phyloP scores from a whole-genome alignment of 2,329 filamentous ascomycete species.

The Ceratocystis colombiana region DNA sequence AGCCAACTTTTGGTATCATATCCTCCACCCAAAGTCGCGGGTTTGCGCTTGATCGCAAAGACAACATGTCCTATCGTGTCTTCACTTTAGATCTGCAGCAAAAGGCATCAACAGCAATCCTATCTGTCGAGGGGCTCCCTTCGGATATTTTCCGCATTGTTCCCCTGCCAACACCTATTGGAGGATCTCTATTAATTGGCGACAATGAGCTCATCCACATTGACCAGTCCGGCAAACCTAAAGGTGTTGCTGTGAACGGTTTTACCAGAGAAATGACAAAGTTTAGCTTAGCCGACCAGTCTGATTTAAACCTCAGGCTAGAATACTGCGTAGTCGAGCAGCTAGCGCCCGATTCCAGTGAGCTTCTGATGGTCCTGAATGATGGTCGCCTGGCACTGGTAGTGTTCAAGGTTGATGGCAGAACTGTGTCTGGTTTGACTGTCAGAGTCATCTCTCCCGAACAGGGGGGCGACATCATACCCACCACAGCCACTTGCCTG shows the following conservation, averaged over 20 bases:
- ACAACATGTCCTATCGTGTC: constrained; percentile 81
- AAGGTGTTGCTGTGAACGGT: constrained; percentile 83
- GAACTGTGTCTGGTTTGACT: constrained; percentile 79
- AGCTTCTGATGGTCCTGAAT: constrained; percentile 71
- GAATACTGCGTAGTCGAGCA: constrained; percentile 72
- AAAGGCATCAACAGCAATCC: constrained; percentile 80
- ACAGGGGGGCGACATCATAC: constrained; percentile 53
- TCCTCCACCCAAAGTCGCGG: constrained; percentile 66
- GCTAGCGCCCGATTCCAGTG: constrained; percentile 64
- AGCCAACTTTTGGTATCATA: constrained; percentile 92
- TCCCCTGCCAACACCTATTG: constrained; percentile 73
- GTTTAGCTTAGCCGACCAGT: constrained; percentile 79
- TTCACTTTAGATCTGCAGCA: constrained; percentile 93
- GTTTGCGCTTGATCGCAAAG: constrained; percentile 69
- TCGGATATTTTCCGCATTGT: constrained; percentile 78
- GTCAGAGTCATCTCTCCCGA: constrained; percentile 55
- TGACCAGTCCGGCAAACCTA: constrained; percentile 88
- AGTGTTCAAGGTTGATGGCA: constrained; percentile 76
- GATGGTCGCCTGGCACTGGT: constrained; percentile 66
- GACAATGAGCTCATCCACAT: constrained; percentile 88
- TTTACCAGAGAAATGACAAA: constrained; percentile 74
- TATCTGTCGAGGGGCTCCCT: constrained; percentile 75
- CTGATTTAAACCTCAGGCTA: constrained; percentile 64
- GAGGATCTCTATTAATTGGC: constrained; percentile 77
- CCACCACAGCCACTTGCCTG: constrained; percentile 56